Percentiles rank a stretch among this genome's conserved stretches.
These are phyloP conservation scores for Phialocephala subalpina DNA, from an alignment of 2,329 filamentous ascomycete genomes.

Conservation along the genomic window DNA sequence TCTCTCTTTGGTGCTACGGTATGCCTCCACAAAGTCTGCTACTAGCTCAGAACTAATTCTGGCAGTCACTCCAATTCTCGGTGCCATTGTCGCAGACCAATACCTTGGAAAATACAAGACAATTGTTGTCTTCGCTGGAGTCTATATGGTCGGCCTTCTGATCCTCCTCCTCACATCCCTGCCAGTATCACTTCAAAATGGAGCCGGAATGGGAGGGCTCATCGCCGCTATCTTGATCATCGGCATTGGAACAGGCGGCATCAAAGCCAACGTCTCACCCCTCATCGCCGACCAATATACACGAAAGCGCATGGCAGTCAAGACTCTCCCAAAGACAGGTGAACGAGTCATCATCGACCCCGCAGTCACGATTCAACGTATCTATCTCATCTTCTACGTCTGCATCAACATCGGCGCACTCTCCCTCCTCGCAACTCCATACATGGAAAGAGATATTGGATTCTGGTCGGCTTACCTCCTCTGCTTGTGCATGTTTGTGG, in stretches of 20 bases:
- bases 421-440: constrained; percentile 52
- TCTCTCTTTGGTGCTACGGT: constrained; percentile 60
- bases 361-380: constrained; percentile 60
- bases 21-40: constrained; percentile 15
- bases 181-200: constrained; percentile 53
- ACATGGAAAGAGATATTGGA: constrained; percentile 54
- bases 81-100: constrained; percentile 58
- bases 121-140: constrained; percentile 58
- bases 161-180: constrained; percentile 61
- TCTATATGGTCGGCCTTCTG: constrained; percentile 59
- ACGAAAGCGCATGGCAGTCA: constrained; percentile 52
- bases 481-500: constrained; percentile 59
- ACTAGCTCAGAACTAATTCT: background rate
- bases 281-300: constrained; percentile 66
- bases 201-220: constrained; percentile 58
- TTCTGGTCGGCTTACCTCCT: constrained; percentile 56
- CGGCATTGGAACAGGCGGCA: constrained; percentile 54
- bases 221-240: constrained; percentile 58
- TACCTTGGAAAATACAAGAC: constrained; percentile 69
- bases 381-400: constrained; percentile 63
- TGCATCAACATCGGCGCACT: constrained; percentile 71
- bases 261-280: constrained; percentile 74
- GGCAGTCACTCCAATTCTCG: constrained; percentile 46
- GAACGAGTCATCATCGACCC: constrained; percentile 69
- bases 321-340: constrained; percentile 56